Percentiles rank a stretch among this genome's conserved stretches.
Evolutionary conservation across 2,329 filamentous ascomycete genomes (phyloP).

Genomic region (Paecilomyces sp.): DNA sequence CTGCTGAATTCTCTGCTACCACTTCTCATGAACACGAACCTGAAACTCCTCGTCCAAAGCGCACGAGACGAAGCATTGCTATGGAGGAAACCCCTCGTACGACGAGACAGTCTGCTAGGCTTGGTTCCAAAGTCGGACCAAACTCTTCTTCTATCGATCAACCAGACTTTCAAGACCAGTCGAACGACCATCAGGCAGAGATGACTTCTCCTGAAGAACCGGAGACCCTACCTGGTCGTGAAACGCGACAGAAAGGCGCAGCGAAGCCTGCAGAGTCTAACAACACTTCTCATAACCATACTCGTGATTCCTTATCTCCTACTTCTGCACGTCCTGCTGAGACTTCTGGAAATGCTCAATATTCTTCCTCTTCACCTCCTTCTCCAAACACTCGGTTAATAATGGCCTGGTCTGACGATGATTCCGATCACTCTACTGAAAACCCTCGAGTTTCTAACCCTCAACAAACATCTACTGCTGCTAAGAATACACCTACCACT

Average conservation of each 20-base stretch:
- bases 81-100: slow-evolving; percentile 25
- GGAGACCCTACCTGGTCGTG: not conserved
- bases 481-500: not conserved
- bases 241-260: not conserved
- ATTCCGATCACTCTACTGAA: not conserved
- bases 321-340: not conserved
- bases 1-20: not conserved
- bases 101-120: slow-evolving; percentile 27
- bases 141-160: slow-evolving; percentile 7
- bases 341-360: not conserved
- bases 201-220: not conserved
- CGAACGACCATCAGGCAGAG: not conserved
- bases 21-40: slow-evolving; percentile 5
- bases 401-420: not conserved
- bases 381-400: no score
- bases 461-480: not conserved
- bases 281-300: not conserved
- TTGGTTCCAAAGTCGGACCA: slow-evolving; percentile 14
- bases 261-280: not conserved
- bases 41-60: slow-evolving; percentile 25
- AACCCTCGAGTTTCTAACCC: not conserved
- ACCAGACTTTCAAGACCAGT: slow-evolving; percentile 1
- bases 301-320: not conserved
- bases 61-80: slow-evolving; percentile 20
- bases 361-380: not conserved